phyloP scores from a whole-genome alignment of 495 filamentous ascomycete genomes.

The Cenococcum geophilum region DNA sequence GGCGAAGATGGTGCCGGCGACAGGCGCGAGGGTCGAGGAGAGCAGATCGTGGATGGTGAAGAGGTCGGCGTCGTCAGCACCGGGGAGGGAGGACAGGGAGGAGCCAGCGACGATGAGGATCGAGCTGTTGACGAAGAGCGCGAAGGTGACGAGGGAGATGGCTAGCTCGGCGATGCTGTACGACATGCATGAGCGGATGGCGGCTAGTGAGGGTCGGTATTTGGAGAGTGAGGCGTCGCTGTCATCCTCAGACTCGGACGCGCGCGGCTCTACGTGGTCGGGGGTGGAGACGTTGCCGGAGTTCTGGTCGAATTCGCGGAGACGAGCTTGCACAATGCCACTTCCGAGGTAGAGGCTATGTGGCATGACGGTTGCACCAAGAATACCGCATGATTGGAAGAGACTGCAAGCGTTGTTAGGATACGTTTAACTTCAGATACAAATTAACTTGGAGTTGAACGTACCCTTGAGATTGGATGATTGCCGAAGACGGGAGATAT shows the following conservation, averaged over 20 bases:
- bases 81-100: conserved; percentile 55
- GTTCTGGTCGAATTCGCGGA: conserved; percentile 64
- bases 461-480: conserved; percentile 64
- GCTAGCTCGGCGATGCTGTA: conserved; percentile 68
- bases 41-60: conserved; percentile 80
- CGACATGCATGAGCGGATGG: conserved; percentile 71
- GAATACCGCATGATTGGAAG: conserved; percentile 86
- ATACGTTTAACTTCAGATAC: conserved; percentile 7
- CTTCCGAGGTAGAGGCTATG: conserved; percentile 87
- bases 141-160: conserved; percentile 80
- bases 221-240: conserved; percentile 30
- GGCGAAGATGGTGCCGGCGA: conserved; percentile 68
- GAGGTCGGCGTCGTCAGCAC: conserved; percentile 61
- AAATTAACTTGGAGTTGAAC: conserved; percentile 12
- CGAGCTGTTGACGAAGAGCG: conserved; percentile 84
- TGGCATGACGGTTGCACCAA: conserved; percentile 92
- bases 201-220: conserved; percentile 71
- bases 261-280: not conserved
- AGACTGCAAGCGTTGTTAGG: conserved; percentile 45
- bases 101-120: conserved; percentile 87
- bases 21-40: conserved; percentile 60
- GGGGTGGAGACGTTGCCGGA: conserved; percentile 16
- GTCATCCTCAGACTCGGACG: conserved; percentile 5
- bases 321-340: conserved; percentile 76
- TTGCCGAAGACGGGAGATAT: conserved; percentile 69